Conservation (phyloP, 2,329 filamentous ascomycete genomes). For the Ustulina deusta region DNA sequence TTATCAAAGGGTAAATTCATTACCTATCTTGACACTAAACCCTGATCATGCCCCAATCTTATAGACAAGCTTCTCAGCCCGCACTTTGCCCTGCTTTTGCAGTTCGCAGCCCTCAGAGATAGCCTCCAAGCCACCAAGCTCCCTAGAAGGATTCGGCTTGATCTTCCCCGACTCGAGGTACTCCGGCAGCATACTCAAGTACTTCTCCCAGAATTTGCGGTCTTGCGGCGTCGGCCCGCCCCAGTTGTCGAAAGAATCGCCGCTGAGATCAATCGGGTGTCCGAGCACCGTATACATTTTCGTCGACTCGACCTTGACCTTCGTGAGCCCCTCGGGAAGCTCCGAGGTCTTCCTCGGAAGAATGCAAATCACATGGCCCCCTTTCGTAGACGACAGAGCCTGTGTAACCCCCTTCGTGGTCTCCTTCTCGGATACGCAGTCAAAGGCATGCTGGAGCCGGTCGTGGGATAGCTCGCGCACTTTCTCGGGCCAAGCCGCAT, state of each 20-base stretch:
- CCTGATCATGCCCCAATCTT: too few relatives aligned
- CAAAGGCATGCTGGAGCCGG: conserved; percentile 53
- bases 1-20: too few relatives aligned
- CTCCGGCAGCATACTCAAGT: conserved; percentile 47
- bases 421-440: conserved; percentile 48
- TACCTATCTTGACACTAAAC: too few relatives aligned
- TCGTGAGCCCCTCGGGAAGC: conserved; percentile 41
- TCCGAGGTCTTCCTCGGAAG: conserved; percentile 42
- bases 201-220: conserved; percentile 51
- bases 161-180: conserved; percentile 47
- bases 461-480: conserved; percentile 75
- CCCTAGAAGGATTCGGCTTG: conserved; percentile 48
- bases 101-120: conserved; percentile 47
- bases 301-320: conserved; percentile 50
- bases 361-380: conserved; percentile 46
- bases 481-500: conserved; percentile 61
- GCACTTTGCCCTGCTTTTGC: conserved; percentile 49
- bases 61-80: conserved; percentile 52
- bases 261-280: conserved; percentile 41
- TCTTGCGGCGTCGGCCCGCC: conserved; percentile 48
- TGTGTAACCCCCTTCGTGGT: conserved; percentile 42
- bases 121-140: conserved; percentile 48
- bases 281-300: conserved; percentile 52
- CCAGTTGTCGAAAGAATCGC: conserved; percentile 45
- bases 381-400: conserved; percentile 50